These are phyloP conservation scores for Tetrahymena malaccensis DNA, from an alignment of 73 alveolate species.

Conservation along the genomic window DNA sequence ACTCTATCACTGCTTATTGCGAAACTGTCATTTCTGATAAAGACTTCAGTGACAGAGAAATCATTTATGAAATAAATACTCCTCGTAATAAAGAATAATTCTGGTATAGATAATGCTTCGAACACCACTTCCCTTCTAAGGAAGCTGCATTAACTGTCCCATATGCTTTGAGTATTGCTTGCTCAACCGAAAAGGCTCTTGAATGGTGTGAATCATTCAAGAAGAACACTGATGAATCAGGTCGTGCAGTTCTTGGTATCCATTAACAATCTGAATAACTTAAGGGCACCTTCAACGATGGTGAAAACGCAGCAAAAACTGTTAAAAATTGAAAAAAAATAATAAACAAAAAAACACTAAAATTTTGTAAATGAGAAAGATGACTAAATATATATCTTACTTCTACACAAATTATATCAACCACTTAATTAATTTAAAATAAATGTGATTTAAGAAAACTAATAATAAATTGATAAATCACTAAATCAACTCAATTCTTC, in stretches of 20 bases:
- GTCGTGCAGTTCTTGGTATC: conserved; percentile 28
- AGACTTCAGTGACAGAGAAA: conserved; percentile 28
- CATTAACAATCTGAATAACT: neutral
- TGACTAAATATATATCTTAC: neutral
- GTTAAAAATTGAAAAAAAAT: neutral
- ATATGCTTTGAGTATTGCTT: conserved; percentile 35
- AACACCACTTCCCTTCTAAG: conserved; percentile 45
- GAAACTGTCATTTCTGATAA: conserved; percentile 42
- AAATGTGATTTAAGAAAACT: neutral
- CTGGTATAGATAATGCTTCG: conserved; percentile 49
- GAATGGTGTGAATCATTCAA: conserved; percentile 41
- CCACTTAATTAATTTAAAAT: neutral
- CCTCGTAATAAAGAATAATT: conserved; percentile 54
- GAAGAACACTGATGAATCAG: conserved; percentile 39
- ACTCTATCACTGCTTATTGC: conserved; percentile 44
- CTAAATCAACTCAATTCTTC: neutral
- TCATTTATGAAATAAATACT: conserved; percentile 35
- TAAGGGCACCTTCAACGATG: neutral
- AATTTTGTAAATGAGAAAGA: neutral
- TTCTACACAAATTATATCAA: neutral
- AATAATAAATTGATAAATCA: neutral
- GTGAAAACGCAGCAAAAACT: neutral
- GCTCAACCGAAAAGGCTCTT: conserved; percentile 45
- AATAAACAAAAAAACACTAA: neutral
- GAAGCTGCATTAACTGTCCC: conserved; percentile 45